Conservation (phyloP, 495 filamentous ascomycete species). For the Lindgomyces ingoldianus region DNA sequence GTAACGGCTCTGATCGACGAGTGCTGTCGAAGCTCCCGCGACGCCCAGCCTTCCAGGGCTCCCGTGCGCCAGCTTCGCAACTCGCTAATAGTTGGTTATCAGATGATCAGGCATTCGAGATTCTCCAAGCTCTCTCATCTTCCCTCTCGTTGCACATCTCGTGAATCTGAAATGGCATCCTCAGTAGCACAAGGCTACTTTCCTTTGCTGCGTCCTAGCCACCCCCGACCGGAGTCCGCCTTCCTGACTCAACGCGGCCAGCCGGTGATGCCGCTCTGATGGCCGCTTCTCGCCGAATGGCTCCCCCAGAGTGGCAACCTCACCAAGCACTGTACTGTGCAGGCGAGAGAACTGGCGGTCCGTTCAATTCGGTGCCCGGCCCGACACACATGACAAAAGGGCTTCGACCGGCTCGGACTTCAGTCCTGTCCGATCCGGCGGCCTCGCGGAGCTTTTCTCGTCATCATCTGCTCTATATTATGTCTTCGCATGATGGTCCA, state of each 20-base stretch:
- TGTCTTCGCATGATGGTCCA: too few species aligned
- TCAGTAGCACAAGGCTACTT: neutral
- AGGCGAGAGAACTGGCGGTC: neutral
- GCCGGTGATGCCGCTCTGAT: neutral
- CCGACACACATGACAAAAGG: neutral
- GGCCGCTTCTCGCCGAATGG: neutral
- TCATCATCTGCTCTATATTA: too few species aligned
- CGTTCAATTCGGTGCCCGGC: neutral
- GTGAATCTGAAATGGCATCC: neutral
- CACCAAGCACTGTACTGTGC: neutral
- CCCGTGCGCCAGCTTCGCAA: neutral
- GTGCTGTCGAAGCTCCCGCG: neutral
- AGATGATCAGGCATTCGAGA: neutral
- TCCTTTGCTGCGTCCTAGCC: neutral
- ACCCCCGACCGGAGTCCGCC: neutral
- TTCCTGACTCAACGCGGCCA: constrained; percentile 8
- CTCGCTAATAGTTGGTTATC: neutral
- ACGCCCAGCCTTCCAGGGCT: neutral
- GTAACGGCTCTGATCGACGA: constrained; percentile 15
- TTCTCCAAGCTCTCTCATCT: too few species aligned
- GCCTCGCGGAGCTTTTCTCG: too few species aligned
- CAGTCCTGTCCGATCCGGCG: neutral
- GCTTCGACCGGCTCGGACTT: neutral
- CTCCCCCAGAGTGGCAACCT: neutral
- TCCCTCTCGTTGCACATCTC: too few species aligned